Evolutionary conservation across 2,329 filamentous ascomycete genomes (phyloP).

Genomic region (Sporothrix phasma): DNA sequence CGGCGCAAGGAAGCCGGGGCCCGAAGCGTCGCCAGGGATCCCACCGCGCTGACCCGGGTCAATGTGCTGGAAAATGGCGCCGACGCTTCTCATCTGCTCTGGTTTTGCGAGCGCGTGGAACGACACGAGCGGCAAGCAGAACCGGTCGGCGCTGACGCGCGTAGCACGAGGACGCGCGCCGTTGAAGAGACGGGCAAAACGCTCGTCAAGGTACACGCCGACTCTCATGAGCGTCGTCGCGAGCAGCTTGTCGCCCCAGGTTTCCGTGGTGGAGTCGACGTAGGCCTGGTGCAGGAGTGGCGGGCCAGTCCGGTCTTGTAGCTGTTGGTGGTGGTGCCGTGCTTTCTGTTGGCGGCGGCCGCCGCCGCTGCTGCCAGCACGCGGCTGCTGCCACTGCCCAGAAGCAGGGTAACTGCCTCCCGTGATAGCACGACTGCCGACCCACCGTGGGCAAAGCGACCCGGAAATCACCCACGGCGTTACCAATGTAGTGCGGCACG

Average conservation of each 20-base stretch:
- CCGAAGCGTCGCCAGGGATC: background rate
- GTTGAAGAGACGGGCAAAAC: conserved; percentile 45
- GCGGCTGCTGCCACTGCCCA: conserved; percentile 20
- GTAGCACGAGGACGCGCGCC: conserved; percentile 42
- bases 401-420: conserved; percentile 38
- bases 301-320: conserved; percentile 26
- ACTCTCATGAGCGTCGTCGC: conserved; percentile 43
- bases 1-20: background rate
- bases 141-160: conserved; percentile 38
- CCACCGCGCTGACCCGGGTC: conserved; percentile 22
- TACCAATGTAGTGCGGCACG: conserved; percentile 43
- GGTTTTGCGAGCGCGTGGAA: conserved; percentile 41
- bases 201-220: conserved; percentile 46
- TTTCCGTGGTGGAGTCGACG: conserved; percentile 39
- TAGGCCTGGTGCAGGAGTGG: conserved; percentile 31
- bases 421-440: conserved; percentile 44
- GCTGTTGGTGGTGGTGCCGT: conserved; percentile 14
- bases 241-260: conserved; percentile 45
- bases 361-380: background rate
- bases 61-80: conserved; percentile 31
- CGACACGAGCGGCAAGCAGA: conserved; percentile 45
- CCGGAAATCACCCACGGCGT: conserved; percentile 47
- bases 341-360: background rate
- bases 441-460: conserved; percentile 47
- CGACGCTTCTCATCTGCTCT: conserved; percentile 37